Base-by-base conservation (phyloP, 805 yeast species). In the Spathaspora hagerdaliae region DNA sequence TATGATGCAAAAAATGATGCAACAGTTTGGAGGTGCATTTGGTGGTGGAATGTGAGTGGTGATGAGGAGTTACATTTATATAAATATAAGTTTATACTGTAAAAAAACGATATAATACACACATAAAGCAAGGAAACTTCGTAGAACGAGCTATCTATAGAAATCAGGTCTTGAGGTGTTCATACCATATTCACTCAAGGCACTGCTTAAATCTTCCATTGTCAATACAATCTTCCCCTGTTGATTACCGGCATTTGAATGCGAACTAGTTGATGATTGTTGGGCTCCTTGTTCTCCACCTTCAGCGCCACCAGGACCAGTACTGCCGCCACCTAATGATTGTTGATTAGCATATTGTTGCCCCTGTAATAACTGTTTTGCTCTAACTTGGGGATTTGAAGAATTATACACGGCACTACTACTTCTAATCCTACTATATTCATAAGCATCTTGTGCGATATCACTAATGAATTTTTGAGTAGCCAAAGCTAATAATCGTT, bases 401-500 rank as follows among this genome's bases (percentile, higher is more conserved):
- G 96, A 81, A 56, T 85, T 83, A 56, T 87, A 83, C n/a, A 91
- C 95, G 0, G 96, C 82, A 10, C 89, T 81, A 5, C 87, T 74
- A n/a, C 94, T 87, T 51, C 98, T 77, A 53, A 94, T 94, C 49
- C 98, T 74, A 7, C 96, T 87, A 60, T 89, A 91, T 61, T 94
- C 99, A 61, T 89, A 94, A 0, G 99, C 97, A 60, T 94, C 98
- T 12, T 90, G 88, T 1, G 99, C 97, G 29, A 94, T 83, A 61
- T 94, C 99, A 49, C 91, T 82, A 27, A 94, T 78, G 62, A 94
- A 94, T 60, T 94, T 94, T 59, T 95, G 99, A 0, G 99, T 94
- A 1, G 99, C 98, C 46, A 94, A 71, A 0, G 98, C 97, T 41
- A 94, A 71, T 33, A 94, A 69, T 44, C 98, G 74, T 63, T 90